Evolutionary conservation across 164 flowering plant genomes (phyloP), one percentile per base, ranked within the genome.

Genomic region (Kalanchoe fedtschenkoi): DNA sequence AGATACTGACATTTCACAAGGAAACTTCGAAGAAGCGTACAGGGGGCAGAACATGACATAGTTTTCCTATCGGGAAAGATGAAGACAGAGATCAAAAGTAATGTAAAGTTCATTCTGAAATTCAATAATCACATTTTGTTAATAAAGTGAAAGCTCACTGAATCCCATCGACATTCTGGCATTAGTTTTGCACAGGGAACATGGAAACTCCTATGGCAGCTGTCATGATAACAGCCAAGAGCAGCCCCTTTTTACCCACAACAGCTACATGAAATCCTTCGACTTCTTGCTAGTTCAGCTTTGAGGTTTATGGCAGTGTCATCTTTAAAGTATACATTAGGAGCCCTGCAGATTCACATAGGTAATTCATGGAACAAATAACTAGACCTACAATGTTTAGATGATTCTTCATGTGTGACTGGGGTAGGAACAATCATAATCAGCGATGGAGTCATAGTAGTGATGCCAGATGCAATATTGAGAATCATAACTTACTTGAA

Each of bases 221-320:
- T 86, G 72, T 77, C 84, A 43, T 81, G 85, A 72, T 77, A 91
- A 68, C 99, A 95, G 22, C 99, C 99, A 66, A 95, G 96, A 65
- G 99, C 86, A 60, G 99, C 99, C 19, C 99, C 99, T 67, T 83
- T 95, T 57, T 72, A 66, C 57, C 89, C 96, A 74, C 99, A 95
- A 46, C 80, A 80, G 68, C 81, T 53, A 69, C 99, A 95, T 59
- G 67, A 87, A 43, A 95, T 89, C 73, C 80, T 80, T 58, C 76
- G 69, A 62, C 99, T 87, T 78, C 97, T 89, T 59, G 75, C 64
- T 53, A 91, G 26, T 74, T 95, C 99, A 64, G 79, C 69, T 72
- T 86, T 90, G 34, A 95, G 93, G 71, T 95, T 95, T 53, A 89
- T 64, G 51, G 80, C 90, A 59, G 35, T 76, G 42, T 84, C 88